Evolutionary conservation across 345 rosid species (phyloP).

Genomic region (Mallotus nudiflorus): DNA sequence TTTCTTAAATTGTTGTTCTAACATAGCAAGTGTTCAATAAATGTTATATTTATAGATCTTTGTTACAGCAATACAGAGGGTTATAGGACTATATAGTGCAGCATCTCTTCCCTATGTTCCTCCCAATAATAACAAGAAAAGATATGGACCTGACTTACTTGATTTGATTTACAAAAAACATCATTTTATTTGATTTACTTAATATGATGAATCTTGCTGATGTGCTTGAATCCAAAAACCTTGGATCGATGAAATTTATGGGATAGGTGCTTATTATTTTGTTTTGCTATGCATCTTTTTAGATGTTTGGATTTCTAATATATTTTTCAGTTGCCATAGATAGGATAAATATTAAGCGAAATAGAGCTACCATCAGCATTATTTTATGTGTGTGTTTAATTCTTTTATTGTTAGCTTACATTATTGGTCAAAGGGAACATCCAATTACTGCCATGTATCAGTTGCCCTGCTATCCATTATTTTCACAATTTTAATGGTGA

Average conservation of each 20-base stretch:
- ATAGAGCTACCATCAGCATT: too few relatives aligned
- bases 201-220: constrained; percentile 40
- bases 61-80: constrained; percentile 64
- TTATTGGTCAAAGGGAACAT: too few relatives aligned
- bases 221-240: constrained; percentile 50
- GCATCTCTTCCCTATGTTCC: constrained; percentile 53
- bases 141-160: constrained; percentile 62
- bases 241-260: constrained; percentile 75
- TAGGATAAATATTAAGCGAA: too few relatives aligned
- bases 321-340: too few relatives aligned
- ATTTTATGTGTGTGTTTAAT: too few relatives aligned
- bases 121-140: constrained; percentile 40
- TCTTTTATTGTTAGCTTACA: too few relatives aligned
- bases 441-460: too few relatives aligned
- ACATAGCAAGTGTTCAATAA: neutral
- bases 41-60: constrained; percentile 12
- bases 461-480: too few relatives aligned
- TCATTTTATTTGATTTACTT: too few relatives aligned
- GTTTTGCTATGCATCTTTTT: constrained; percentile 18
- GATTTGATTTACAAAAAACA: too few relatives aligned
- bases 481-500: too few relatives aligned
- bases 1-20: neutral
- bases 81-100: constrained; percentile 46
- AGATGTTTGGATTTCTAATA: constrained; percentile 86
- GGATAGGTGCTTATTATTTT: constrained; percentile 53